phyloP scores from a whole-genome alignment of 2,329 filamentous ascomycete species.

The Colletotrichum sp. region DNA sequence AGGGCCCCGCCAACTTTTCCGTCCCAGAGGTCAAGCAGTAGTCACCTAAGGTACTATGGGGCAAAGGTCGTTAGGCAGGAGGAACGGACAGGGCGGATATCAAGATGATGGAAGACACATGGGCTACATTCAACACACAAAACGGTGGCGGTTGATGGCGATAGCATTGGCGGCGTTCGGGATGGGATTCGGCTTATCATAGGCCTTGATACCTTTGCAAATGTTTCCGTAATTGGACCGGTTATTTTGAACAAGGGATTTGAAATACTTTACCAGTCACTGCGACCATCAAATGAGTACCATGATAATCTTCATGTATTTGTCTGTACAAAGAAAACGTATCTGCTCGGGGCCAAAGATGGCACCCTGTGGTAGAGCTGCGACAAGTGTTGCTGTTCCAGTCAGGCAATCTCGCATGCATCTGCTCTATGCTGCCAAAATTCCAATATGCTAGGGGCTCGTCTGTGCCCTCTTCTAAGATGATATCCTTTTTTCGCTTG shows the following conservation, averaged over 20 bases:
- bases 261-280: neutral
- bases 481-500: conserved; percentile 5
- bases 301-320: neutral
- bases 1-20: conserved; percentile 39
- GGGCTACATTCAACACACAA: neutral
- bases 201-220: neutral
- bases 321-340: conserved; percentile 3
- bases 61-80: neutral
- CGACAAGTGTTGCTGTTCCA: neutral
- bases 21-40: conserved; percentile 26
- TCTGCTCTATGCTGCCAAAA: neutral
- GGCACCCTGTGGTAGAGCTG: neutral
- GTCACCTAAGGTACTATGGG: neutral
- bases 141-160: neutral
- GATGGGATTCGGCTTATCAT: neutral
- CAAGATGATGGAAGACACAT: neutral
- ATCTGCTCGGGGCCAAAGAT: neutral
- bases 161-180: neutral
- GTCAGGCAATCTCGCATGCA: neutral
- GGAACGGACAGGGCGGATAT: neutral
- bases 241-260: neutral
- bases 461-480: neutral
- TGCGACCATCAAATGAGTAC: neutral
- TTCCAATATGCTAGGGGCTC: neutral
- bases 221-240: neutral